Evolutionary conservation across 2,329 filamentous ascomycete genomes (phyloP).

Genomic region (Microcyclospora pomicola): DNA sequence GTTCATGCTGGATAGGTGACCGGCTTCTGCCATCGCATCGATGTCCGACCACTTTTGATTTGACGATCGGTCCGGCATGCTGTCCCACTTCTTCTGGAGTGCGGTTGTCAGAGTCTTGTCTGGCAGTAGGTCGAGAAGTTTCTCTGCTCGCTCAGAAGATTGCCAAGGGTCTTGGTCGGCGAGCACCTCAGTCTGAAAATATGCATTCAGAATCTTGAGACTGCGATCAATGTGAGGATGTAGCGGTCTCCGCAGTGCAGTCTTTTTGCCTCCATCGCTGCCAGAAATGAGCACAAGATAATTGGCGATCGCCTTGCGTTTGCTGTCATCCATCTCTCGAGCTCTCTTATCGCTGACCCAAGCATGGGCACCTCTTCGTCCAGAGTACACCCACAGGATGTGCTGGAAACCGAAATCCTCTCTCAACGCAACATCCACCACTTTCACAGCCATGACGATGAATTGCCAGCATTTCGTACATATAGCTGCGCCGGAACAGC

Average conservation of each 20-base stretch:
- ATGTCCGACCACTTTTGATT: constrained; percentile 89
- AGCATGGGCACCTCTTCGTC: constrained; percentile 88
- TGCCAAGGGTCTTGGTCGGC: constrained; percentile 77
- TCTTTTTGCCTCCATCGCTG: constrained; percentile 66
- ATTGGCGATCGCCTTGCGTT: constrained; percentile 68
- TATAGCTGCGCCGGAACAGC: constrained; percentile 85
- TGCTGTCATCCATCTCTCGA: constrained; percentile 70
- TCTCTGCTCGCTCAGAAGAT: constrained; percentile 53
- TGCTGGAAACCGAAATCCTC: constrained; percentile 96
- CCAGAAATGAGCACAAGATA: constrained; percentile 88
- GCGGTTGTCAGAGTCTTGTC: constrained; percentile 65
- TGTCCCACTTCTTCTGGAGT: constrained; percentile 81
- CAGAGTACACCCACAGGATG: constrained; percentile 97
- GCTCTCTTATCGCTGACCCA: constrained; percentile 94
- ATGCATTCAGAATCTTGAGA: constrained; percentile 65
- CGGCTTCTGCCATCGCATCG: constrained; percentile 66
- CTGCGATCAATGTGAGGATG: constrained; percentile 84
- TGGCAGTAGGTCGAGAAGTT: constrained; percentile 71
- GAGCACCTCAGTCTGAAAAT: constrained; percentile 76
- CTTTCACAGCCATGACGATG: constrained; percentile 94
- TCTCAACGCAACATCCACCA: constrained; percentile 70
- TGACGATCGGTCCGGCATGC: constrained; percentile 62
- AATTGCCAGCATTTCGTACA: constrained; percentile 93
- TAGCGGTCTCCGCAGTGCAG: constrained; percentile 71
- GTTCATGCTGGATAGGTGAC: constrained; percentile 50